Evolutionary conservation across 345 rosid species (phyloP), one percentile per base, ranked within the genome.

Genomic region (Kandelia obovata): DNA sequence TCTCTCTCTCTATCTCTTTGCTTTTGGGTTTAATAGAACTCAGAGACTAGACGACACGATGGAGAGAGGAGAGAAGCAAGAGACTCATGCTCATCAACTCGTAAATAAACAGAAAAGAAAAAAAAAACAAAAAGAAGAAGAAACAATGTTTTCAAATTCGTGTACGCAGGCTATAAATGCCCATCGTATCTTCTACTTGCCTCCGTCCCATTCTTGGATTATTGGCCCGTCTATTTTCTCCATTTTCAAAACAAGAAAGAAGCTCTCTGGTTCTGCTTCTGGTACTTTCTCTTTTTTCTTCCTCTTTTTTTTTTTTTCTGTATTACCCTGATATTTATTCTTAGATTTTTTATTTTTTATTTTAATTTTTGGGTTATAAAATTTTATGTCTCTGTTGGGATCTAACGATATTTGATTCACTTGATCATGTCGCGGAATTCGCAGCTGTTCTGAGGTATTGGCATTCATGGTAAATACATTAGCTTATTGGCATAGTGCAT

Each of bases 131-230:
- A 21, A 21, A 21, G 21, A 23, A 8, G 55, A n/a, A 53, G 0
- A 17, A 55, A 78, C 52, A 73, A 83, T 82, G 86, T 77, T 74
- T 77, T 83, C 85, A 81, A 79, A 71, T 27, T 51, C 63, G 7
- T 74, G 77, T 76, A 67, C 57, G 35, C 49, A 32, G 16, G 23
- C 53, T 92, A 92, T 89, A 88, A 88, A 88, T 85, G 83, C 73
- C 76, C 23, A 7, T 25, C 66, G 70, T 35, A 56, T 64, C 47
- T 19, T 74, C 17, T 62, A 25, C 46, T 75, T 70, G 63, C 23
- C 76, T 58, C 72, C 88, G 63, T 3, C 65, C 52, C 62, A 65
- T 37, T 64, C 78, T 39, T 67, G 71, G 0, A 57, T 61, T 35
- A 0, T 67, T 30, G 61, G 65, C 67, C 68, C 75, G 3, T 31